Evolutionary conservation across 148 eudicot species (phyloP).

Genomic region (Amaranthus palmeri): DNA sequence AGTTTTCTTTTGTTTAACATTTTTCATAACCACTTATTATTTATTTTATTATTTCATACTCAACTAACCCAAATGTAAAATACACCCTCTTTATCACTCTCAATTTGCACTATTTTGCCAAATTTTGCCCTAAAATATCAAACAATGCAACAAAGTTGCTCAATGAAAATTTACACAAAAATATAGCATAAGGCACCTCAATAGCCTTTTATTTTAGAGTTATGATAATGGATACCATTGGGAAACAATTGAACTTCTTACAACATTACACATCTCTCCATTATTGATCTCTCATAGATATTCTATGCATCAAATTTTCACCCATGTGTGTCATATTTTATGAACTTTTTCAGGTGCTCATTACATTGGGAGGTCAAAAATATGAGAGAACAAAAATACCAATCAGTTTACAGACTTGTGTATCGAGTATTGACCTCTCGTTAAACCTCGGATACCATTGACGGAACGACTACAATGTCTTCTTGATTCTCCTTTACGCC

Average conservation of each 20-base stretch:
- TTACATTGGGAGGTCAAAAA: constrained; percentile 2
- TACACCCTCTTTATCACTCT: no score
- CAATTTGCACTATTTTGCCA: no score
- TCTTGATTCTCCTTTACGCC: constrained; percentile 19
- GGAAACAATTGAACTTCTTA: background rate
- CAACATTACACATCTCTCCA: background rate
- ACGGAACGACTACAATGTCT: background rate
- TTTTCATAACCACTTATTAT: no score
- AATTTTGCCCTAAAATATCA: no score
- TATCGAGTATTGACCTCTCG: background rate
- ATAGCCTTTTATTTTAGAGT: no score
- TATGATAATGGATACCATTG: no score
- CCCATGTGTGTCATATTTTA: background rate
- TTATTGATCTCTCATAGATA: background rate
- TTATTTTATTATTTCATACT: no score
- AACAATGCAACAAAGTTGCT: no score
- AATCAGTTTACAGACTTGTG: constrained; percentile 1
- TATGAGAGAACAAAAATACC: constrained; percentile 10
- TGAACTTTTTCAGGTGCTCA: background rate
- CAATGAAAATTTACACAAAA: no score
- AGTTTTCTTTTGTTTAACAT: no score
- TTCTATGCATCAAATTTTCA: background rate
- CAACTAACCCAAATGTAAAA: no score
- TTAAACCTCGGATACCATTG: background rate
- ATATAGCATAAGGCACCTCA: no score